A percentile compares a stretch with the other conserved stretches of the same genome.
Conservation (phyloP, 1,284 basidiomycete genomes). For the Fomitopsis pinicola region DNA sequence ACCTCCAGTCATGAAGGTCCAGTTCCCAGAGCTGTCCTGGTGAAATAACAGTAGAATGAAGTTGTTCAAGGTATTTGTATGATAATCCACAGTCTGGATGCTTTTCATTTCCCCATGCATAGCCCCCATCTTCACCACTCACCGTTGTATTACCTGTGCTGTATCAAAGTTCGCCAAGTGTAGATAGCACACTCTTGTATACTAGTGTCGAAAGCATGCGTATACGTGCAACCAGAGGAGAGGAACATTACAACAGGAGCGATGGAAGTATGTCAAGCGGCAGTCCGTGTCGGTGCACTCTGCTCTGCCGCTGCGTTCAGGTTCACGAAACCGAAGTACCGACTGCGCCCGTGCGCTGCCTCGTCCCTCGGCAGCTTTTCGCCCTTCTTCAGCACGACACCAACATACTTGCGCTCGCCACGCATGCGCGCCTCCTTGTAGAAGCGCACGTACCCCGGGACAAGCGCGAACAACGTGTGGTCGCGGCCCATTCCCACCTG, state of each 20-base stretch:
- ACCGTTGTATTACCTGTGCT: conserved; percentile 1
- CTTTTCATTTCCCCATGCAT: not conserved
- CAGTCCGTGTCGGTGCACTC: conserved; percentile 7
- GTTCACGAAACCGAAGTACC: conserved; percentile 72
- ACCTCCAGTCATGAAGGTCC: conserved; percentile 15
- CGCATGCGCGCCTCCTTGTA: conserved; percentile 75
- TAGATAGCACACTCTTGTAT: not conserved
- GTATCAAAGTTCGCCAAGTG: not conserved
- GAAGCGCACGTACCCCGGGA: conserved; percentile 89
- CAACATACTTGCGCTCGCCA: conserved; percentile 74
- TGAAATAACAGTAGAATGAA: conserved; percentile 1
- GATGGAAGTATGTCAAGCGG: conserved; percentile 2
- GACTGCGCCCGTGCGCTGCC: conserved; percentile 63
- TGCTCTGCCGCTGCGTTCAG: conserved; percentile 27
- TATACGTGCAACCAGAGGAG: not conserved
- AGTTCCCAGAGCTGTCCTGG: conserved; percentile 17
- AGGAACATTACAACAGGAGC: not conserved
- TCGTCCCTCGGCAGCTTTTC: conserved; percentile 86
- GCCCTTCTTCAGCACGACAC: conserved; percentile 73
- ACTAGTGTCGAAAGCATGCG: not conserved
- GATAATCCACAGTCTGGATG: not conserved
- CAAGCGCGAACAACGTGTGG: conserved; percentile 86
- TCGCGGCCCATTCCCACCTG: conserved; percentile 89
- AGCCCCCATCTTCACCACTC: not conserved
- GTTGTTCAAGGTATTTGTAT: not conserved